A percentile compares a stretch with the other conserved stretches of the same genome.
Evolutionary conservation across 495 filamentous ascomycete genomes (phyloP).

Genomic region (Aspergillus funiculosus): DNA sequence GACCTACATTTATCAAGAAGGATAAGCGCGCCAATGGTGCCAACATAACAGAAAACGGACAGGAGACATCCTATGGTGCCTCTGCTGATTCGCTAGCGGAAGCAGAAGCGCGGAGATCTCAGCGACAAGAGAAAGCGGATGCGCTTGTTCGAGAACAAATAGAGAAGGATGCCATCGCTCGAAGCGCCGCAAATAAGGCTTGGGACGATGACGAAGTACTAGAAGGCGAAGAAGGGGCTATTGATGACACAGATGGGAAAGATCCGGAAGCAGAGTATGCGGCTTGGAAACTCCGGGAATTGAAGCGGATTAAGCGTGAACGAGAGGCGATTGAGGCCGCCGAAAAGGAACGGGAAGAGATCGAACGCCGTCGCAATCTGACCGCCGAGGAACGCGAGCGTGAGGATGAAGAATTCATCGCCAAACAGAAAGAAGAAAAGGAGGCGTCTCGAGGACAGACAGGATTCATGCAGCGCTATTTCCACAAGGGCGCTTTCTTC

Average conservation of each 20-base stretch:
- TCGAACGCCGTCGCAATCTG: slow-evolving; percentile 82
- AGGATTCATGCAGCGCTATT: slow-evolving; percentile 91
- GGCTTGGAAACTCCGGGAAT: slow-evolving; percentile 89
- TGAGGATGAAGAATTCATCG: slow-evolving; percentile 76
- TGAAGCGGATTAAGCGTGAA: slow-evolving; percentile 80
- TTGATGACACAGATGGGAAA: slow-evolving; percentile 80
- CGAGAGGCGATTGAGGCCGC: slow-evolving; percentile 74
- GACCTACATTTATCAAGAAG: slow-evolving; percentile 91
- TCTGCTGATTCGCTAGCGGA: slow-evolving; percentile 49
- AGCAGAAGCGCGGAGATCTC: slow-evolving; percentile 48
- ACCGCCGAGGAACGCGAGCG: slow-evolving; percentile 79
- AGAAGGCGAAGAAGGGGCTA: slow-evolving; percentile 55
- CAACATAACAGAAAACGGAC: slow-evolving; percentile 14
- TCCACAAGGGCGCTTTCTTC: slow-evolving; percentile 95
- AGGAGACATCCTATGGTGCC: slow-evolving; percentile 25
- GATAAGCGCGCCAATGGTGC: slow-evolving; percentile 51
- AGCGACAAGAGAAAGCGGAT: slow-evolving; percentile 63
- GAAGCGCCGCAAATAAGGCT: slow-evolving; percentile 66
- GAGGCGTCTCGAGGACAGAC: slow-evolving; percentile 79
- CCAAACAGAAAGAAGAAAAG: slow-evolving; percentile 73
- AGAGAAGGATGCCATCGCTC: slow-evolving; percentile 68
- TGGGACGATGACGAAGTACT: slow-evolving; percentile 79
- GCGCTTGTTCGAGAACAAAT: slow-evolving; percentile 83
- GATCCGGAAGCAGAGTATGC: slow-evolving; percentile 87
- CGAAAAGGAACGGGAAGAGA: slow-evolving; percentile 82